Evolutionary conservation across 768 basidiomycete species (phyloP), one percentile per base, ranked within the genome.

Genomic region (Paxillus involutus): DNA sequence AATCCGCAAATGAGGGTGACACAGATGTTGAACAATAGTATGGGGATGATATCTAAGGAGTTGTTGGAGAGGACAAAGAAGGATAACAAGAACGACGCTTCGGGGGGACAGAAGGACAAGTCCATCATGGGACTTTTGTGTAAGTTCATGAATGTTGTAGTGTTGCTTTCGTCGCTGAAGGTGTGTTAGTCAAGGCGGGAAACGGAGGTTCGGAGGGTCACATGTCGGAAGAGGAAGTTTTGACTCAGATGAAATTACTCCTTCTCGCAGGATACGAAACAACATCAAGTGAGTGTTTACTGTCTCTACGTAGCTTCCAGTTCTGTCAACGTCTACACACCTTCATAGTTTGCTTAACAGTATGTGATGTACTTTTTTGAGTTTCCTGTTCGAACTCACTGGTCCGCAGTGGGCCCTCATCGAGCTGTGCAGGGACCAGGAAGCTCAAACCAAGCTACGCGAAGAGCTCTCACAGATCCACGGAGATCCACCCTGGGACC

Each of bases 21-120:
- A 32, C 57, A 54, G 17, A 61, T 67, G 6, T 51, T 79, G 33
- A 66, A 63, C 17, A 19, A 43, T 16, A 73, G 72, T 2, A 71
- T 78, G 68, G 58, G 65, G 3, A 60, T 60, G 2, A 77, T 79
- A 17, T 77, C 76, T 0, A 66, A 71, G 44, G 69, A 71, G 30
- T 53, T 80, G 6, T 57, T 79, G 8, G 62, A 69, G 39, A 66
- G 72, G 48, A 73, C 67, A n/a, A 61, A 70, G 47, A 59, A 59
- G 44, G 75, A 68, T 48, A 63, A 64, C 37, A 65, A 66, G 32
- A 52, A 59, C 0, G 49, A 41, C 14, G 55, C 61, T n/a, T 57
- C 61, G 40, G 63, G 63, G 19, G 54, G 50, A 24, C 56, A 62
- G 29, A 58, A 61, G 14, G 59, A 60, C 19, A 58, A 52, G 35